Evolutionary conservation across 345 rosid genomes (phyloP).

Genomic region (Arabis hirsuta): DNA sequence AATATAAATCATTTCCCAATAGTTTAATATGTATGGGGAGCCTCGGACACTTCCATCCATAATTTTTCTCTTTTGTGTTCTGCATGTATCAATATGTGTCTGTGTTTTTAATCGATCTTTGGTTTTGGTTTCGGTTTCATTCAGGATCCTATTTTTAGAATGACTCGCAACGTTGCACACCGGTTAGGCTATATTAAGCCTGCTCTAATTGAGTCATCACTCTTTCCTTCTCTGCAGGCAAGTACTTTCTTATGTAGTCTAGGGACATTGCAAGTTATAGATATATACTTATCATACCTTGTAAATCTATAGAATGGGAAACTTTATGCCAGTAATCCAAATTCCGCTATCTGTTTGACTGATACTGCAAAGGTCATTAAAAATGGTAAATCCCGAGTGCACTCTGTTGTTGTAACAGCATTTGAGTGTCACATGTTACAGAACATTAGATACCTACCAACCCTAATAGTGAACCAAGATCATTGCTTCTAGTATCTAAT

Average conservation of each 20-base stretch:
- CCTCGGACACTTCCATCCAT: not conserved
- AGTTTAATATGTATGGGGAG: constrained; percentile 1
- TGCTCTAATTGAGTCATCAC: constrained; percentile 78
- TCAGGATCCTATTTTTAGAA: constrained; percentile 97
- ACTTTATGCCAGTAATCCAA: constrained; percentile 97
- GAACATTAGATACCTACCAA: too few species aligned
- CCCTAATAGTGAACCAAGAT: too few species aligned
- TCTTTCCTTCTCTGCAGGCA: constrained; percentile 89
- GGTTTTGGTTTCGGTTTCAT: constrained; percentile 20
- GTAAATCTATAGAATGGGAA: constrained; percentile 68
- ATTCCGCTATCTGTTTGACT: constrained; percentile 91
- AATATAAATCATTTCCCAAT: not conserved
- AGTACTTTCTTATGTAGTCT: constrained; percentile 9
- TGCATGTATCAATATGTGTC: not conserved
- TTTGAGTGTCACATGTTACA: not conserved
- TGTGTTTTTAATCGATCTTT: not conserved
- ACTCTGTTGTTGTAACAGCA: not conserved
- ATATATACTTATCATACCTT: constrained; percentile 18
- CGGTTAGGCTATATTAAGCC: constrained; percentile 92
- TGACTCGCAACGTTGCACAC: constrained; percentile 96
- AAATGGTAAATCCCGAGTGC: constrained; percentile 58
- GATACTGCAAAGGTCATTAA: constrained; percentile 75
- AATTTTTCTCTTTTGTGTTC: not conserved
- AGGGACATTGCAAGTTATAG: not conserved
- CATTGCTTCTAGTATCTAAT: not conserved